Percentiles rank a stretch among this genome's conserved stretches.
phyloP scores from a whole-genome alignment of 768 basidiomycete genomes.

The Crepidotus variabilis region DNA sequence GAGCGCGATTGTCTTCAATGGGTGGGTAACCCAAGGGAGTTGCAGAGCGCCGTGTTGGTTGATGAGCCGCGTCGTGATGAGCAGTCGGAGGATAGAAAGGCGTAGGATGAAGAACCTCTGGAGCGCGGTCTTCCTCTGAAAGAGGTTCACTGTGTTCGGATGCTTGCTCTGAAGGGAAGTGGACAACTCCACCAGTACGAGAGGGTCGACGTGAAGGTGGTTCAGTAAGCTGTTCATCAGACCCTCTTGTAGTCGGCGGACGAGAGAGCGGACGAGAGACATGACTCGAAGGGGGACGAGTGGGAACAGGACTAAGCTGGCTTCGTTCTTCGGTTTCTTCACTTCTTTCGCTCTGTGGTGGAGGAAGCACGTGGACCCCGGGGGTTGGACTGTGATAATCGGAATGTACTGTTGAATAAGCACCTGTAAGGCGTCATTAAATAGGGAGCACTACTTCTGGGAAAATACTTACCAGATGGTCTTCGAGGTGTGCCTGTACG shows the following conservation, averaged over 20 bases:
- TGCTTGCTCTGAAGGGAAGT: neutral
- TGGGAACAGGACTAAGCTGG: neutral
- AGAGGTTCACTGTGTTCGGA: neutral
- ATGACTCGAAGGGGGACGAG: neutral
- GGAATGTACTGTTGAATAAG: slow-evolving; percentile 13
- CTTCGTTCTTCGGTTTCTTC: neutral
- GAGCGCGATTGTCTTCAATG: slow-evolving; percentile 47
- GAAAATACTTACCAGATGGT: slow-evolving; percentile 14
- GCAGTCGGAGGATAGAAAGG: slow-evolving; percentile 7
- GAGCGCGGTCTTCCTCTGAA: neutral
- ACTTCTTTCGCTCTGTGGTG: neutral
- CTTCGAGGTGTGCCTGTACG: slow-evolving; percentile 14
- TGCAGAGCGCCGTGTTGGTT: slow-evolving; percentile 26
- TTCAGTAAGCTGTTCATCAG: neutral
- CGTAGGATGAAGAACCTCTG: neutral
- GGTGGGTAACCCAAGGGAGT: slow-evolving; percentile 37
- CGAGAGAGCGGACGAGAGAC: neutral
- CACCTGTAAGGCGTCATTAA: slow-evolving; percentile 1
- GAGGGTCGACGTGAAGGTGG: neutral
- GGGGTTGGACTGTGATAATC: slow-evolving; percentile 1
- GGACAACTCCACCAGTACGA: neutral
- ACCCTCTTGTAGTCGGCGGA: neutral
- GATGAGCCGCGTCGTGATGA: slow-evolving; percentile 8
- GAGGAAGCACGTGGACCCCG: neutral
- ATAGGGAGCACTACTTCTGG: neutral